These are phyloP conservation scores for Pezicula carpinea DNA, from an alignment of 2,329 filamentous ascomycete genomes.

Conservation along the genomic window DNA sequence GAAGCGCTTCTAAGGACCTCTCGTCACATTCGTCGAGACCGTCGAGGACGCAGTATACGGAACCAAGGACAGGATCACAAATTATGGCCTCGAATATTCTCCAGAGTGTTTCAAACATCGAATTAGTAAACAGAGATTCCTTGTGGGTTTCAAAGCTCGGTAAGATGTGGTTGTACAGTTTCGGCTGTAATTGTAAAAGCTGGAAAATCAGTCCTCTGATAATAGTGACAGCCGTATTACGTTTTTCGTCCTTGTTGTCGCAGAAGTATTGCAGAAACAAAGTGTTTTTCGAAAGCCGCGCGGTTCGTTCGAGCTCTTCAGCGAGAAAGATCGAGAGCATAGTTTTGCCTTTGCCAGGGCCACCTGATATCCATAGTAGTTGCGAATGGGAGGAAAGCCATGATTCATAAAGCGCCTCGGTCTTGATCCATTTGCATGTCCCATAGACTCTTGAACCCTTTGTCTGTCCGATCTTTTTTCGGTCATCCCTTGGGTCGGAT, in stretches of 20 bases:
- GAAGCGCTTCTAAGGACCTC: constrained; percentile 9
- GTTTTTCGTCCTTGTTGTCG: constrained; percentile 32
- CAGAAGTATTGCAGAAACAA: constrained; percentile 35
- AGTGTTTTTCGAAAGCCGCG: constrained; percentile 9
- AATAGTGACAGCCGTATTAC: constrained; percentile 36
- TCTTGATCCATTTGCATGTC: constrained; percentile 22
- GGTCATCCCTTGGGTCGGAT: constrained; percentile 15
- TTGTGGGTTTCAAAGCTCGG: constrained; percentile 7
- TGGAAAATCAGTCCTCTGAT: constrained; percentile 39
- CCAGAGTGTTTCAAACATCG: constrained; percentile 21
- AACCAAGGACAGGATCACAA: constrained; percentile 7
- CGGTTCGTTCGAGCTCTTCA: constrained; percentile 9
- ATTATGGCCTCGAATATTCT: constrained; percentile 19
- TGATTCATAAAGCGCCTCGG: constrained; percentile 8
- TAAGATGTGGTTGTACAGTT: constrained; percentile 10
- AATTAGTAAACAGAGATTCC: constrained; percentile 7
- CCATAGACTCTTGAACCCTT: constrained; percentile 13
- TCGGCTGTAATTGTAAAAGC: constrained; percentile 24
- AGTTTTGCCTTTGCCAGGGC: constrained; percentile 34
- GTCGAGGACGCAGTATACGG: constrained; percentile 22
- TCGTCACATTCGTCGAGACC: constrained; percentile 16
- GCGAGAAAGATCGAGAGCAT: constrained; percentile 27
- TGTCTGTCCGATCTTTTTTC: constrained; percentile 10
- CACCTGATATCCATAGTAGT: constrained; percentile 32
- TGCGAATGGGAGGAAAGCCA: constrained; percentile 20